Base-by-base conservation (phyloP, 73 alveolate genomes). In the Paramecium sexaurelia region DNA sequence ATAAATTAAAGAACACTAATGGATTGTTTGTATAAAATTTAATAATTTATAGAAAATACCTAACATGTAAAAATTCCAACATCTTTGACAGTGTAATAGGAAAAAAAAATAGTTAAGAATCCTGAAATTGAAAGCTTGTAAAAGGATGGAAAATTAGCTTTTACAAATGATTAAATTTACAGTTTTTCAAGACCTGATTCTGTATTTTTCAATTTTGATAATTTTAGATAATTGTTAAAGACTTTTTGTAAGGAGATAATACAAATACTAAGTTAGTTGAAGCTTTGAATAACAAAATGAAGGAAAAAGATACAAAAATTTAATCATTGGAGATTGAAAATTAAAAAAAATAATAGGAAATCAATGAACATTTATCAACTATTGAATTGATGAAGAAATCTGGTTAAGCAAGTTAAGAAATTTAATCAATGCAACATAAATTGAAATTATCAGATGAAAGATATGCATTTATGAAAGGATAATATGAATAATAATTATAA, bases 1-100 rank as follows among this genome's bases (percentile, higher is more conserved):
- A 13, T 93, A 98, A 61, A 99, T 99, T 2, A 95, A 91, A 68
- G 95, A 95, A 29, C 99, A 98, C 94, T 93, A 95, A 27, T 98
- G 99, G 99, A 95, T 98, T 33, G 45, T 61, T 24, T 92, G 96
- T 91, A 94, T 94, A n/a, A 29, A 22, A 8, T n/a, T 10, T 10
- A 24, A 13, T 61, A 17, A 51, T 17, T n/a, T 15, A n/a, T 41
- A 29, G 94, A 67, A 55, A 67, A 69, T 26, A 69, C 83, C 7
- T 55, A 69, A 41, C 82, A 88, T 35, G 89, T 88, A 26, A 88
- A 86, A 40, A 37, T 73, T 15, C 67, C 67, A 20, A 4, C 55
- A 8, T 73, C 55, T 15, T 1, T 73, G 9, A 32, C 39, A 4
- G 87, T 73, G 8, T 20, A 73, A 37, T 35, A 35, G 32, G 67